These are phyloP conservation scores for Aspergillus leporis DNA, from an alignment of 495 filamentous ascomycete species.

Conservation along the genomic window DNA sequence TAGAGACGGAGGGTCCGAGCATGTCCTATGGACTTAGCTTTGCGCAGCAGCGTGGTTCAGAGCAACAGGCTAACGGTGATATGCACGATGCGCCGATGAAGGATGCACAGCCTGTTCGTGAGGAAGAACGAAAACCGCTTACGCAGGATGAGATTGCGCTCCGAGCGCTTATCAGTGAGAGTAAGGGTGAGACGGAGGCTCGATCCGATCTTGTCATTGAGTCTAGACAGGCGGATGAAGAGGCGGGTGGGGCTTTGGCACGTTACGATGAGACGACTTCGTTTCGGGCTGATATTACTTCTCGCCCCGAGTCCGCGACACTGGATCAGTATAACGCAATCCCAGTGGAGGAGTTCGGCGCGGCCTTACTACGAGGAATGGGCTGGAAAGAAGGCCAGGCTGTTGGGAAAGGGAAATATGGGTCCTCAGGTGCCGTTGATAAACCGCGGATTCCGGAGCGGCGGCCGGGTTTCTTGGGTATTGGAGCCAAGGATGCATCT, in stretches of 20 bases:
- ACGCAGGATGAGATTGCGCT: conserved; percentile 79
- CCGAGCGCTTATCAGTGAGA: conserved; percentile 67
- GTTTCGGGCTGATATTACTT: conserved; percentile 65
- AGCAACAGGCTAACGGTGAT: conserved; percentile 24
- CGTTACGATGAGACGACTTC: conserved; percentile 63
- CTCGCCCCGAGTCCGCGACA: conserved; percentile 72
- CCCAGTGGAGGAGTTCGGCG: conserved; percentile 92
- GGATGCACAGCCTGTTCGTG: conserved; percentile 25
- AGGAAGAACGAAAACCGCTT: conserved; percentile 31
- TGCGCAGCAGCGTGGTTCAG: conserved; percentile 27
- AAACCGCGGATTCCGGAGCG: conserved; percentile 54
- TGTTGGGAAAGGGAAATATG: conserved; percentile 58
- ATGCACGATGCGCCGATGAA: conserved; percentile 33
- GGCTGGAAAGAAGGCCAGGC: conserved; percentile 89
- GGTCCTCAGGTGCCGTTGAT: conserved; percentile 28
- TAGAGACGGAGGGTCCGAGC: conserved; percentile 40
- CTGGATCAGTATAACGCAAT: conserved; percentile 84
- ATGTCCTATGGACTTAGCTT: conserved; percentile 50
- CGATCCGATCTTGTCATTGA: conserved; percentile 63
- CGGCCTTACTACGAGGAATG: conserved; percentile 83
- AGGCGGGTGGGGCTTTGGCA: neutral
- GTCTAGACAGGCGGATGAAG: conserved; percentile 33
- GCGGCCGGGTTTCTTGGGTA: conserved; percentile 77
- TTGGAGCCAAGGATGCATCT: conserved; percentile 68
- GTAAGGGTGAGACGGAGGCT: conserved; percentile 48